Evolutionary conservation across 176 grass and related monocot species (phyloP), one percentile per base, ranked within the genome.

Genomic region (Cenchrus purpureus): DNA sequence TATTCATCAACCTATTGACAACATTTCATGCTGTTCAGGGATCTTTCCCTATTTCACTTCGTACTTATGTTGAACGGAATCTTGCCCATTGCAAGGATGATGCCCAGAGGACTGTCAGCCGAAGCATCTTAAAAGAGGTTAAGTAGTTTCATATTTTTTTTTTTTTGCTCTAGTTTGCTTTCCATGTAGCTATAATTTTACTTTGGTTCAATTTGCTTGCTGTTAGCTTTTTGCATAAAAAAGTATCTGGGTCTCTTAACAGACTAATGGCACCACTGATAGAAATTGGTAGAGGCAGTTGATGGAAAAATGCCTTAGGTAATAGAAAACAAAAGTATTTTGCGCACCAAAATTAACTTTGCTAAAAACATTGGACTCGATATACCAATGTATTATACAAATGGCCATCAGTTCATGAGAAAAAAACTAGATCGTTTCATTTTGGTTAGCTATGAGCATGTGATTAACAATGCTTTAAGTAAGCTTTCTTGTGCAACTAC

Each of bases 21-120:
- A 56, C 78, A 29, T 71, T 83, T 81, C 46, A 17, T 75, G 20
- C 46, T 87, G 9, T 79, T 84, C 76, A 98, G 95, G 87, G 85
- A 84, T 74, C 90, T 58, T 87, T 95, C 40, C 91, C 95, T 74
- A 84, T 92, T 89, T 89, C 95, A 68, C 88, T 98, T 81, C 82
- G 82, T 86, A 88, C 88, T 71, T 98, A 95, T 68, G 92, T 95
- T 68, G 87, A 91, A 52, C 82, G 95, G 76, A 89, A 91, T 86
- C 88, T 98, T 88, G 76, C 82, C 62, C 89, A 85, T 55, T 98
- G 95, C 87, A 95, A 95, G 87, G 89, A 92, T 85, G 95, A 98
- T 84, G 82, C 79, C 17, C 92, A 95, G 82, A 93, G 92, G 65
- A 74, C 82, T 88, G 88, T 85, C 58, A 70, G 83, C 86, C 79